Evolutionary conservation across 1,284 basidiomycete genomes (phyloP), one percentile per base, ranked within the genome.

Genomic region (Athelia psychrophila): DNA sequence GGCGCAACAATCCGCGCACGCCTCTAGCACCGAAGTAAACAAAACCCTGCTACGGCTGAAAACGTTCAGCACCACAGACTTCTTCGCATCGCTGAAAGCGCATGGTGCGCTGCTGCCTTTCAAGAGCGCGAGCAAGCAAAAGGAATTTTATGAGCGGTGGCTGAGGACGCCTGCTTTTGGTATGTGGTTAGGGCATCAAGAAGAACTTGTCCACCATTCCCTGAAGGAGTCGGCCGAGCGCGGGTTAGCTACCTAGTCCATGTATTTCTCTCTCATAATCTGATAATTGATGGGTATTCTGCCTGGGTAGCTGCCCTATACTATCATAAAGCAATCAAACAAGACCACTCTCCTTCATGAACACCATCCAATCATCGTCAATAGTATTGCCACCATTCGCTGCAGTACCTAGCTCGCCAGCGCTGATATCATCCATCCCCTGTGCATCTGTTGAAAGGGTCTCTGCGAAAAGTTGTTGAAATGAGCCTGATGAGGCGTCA

Each of bases 41-140:
- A n/a, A n/a, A 8, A 70, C 72, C 38, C 27, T 13, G 13, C 27
- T 30, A 13, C 75, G 80, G 16, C 72, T 94, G 53, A 88, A 86
- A 58, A 83, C 91, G 0, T 99, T 98, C 71, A 93, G 84, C 60
- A 74, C 83, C 27, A 74, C 76, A 2, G 79, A 85, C 47, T 98
- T 98, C 69, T 79, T 98, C 44, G 76, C 81, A 5, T 95, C 91
- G 8, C 77, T 98, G 22, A 92, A 90, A 62, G 74, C 81, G 1
- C 81, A 91, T 62, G 94, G 94, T 0, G 81, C 85, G 42, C 80
- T 87, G 2, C 70, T 95, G 3, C 83, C 87, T 2, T 95, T 95
- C 73, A 82, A 83, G 55, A 86, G 83, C 9, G 71, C 72, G 6
- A 71, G 74, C 44, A 85, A 82, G 60, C 77, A 82, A 56, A 79